Percentiles rank a stretch among this genome's conserved stretches.
Evolutionary conservation across 2,329 filamentous ascomycete species (phyloP).

Genomic region (Plectosphaerella plurivora): DNA sequence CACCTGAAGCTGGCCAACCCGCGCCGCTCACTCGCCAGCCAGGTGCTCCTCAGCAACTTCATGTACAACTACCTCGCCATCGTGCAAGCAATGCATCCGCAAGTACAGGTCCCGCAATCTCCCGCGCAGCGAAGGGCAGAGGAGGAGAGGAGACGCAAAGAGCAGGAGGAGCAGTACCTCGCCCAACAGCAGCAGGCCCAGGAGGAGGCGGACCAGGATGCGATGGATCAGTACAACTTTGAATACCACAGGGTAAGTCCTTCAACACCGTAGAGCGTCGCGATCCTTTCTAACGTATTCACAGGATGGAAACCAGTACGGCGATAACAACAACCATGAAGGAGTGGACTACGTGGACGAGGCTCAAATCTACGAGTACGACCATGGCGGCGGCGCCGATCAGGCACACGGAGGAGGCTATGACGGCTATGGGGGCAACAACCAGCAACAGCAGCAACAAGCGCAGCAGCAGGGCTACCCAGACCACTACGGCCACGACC

Average conservation of each 20-base stretch:
- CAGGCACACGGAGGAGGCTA: conserved; percentile 2
- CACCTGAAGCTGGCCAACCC: conserved; percentile 99
- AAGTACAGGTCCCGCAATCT: conserved; percentile 84
- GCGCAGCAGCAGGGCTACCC: neutral
- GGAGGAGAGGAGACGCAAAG: conserved; percentile 47
- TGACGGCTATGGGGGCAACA: neutral
- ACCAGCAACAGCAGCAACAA: neutral
- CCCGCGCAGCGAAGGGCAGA: conserved; percentile 65
- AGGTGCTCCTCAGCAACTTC: conserved; percentile 96
- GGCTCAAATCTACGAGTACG: conserved; percentile 49
- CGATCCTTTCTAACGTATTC: conserved; percentile 5
- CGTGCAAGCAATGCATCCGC: conserved; percentile 97
- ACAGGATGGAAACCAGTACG: conserved; percentile 40
- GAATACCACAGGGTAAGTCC: conserved; percentile 47
- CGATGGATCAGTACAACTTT: conserved; percentile 46
- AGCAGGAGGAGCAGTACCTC: conserved; percentile 44
- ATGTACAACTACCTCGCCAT: conserved; percentile 99
- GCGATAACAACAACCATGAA: conserved; percentile 37
- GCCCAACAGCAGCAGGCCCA: conserved; percentile 37
- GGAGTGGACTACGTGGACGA: conserved; percentile 47
- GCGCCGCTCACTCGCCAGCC: conserved; percentile 82
- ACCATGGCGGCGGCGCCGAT: conserved; percentile 34
- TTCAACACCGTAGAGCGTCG: neutral
- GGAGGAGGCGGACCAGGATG: conserved; percentile 37
- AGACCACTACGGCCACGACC: neutral